Base-by-base conservation (phyloP, 2,329 filamentous ascomycete genomes). In the Colletotrichum australisinense region DNA sequence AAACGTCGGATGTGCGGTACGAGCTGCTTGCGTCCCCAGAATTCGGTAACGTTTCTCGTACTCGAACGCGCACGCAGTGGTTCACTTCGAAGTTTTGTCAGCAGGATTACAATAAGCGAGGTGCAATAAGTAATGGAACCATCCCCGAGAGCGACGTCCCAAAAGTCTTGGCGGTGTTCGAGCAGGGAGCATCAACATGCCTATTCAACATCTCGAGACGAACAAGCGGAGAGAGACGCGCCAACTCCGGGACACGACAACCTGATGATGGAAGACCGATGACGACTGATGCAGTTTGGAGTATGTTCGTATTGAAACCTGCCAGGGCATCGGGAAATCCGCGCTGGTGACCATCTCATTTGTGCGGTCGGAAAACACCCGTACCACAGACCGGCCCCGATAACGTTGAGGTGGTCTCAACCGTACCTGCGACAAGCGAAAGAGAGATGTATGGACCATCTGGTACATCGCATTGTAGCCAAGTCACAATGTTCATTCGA, bases 1-100 rank as follows among this genome's bases (percentile, higher is more conserved):
- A 52, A 71, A 38, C n/a, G 63, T 71, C 69, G 35, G 63, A 71
- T 26, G 24, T 35, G 46, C 59, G 42, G 38, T 30, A n/a, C 26
- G 60, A 56, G 58, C 30, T 35, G 42, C 28, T 12, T 38, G 12
- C 28, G 2, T 63, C 30, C 5, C 60, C 24, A n/a, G 42, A 35
- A 55, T 32, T 16, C 24, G 12, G 35, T 26, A 26, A 49, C 12
- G 8, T 22, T 6, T 42, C 32, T 28, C 5, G 46, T 64, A 3
- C n/a, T 14, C 19, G 19, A 58, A 67, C 53, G 38, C 63, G 63
- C 22, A 46, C 35, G 68, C 42, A 30, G 22, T 52, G n/a, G 19
- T 60, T 28, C 24, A 38, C 28, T 11, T n/a, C 19, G 42, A 49
- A n/a, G 42, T 49, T 49, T 55, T 57, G 49, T 52, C 32, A 28